Percentiles rank a stretch among this genome's conserved stretches.
These are phyloP conservation scores for Colletotrichum sp. DNA, from an alignment of 2,329 filamentous ascomycete genomes.

Conservation along the genomic window DNA sequence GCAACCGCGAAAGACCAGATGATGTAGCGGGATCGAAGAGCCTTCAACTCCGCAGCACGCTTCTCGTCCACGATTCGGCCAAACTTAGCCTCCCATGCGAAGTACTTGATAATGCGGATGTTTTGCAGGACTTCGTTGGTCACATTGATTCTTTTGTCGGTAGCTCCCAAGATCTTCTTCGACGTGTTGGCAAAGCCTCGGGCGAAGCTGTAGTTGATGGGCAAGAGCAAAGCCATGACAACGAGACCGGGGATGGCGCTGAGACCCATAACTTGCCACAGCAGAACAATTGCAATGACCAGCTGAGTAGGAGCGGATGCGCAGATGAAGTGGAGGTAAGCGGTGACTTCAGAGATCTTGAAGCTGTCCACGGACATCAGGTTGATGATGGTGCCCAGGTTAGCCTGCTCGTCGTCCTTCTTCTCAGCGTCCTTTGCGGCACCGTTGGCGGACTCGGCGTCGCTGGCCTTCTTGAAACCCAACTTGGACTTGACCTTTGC, in stretches of 20 bases:
- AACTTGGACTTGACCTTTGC: slow-evolving; percentile 61
- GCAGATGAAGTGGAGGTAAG: slow-evolving; percentile 96
- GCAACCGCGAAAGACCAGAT: slow-evolving; percentile 92
- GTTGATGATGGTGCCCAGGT: slow-evolving; percentile 98
- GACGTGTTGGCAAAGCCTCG: slow-evolving; percentile 85
- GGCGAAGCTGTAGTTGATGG: slow-evolving; percentile 88
- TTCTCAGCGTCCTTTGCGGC: slow-evolving; percentile 40
- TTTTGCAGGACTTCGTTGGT: slow-evolving; percentile 98
- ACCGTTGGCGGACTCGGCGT: slow-evolving; percentile 35
- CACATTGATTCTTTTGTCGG: slow-evolving; percentile 92
- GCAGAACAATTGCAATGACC: slow-evolving; percentile 76
- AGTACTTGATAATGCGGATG: slow-evolving; percentile 99
- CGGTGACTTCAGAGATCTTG: slow-evolving; percentile 94
- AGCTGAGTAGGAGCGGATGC: slow-evolving; percentile 91
- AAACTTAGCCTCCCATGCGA: slow-evolving; percentile 96
- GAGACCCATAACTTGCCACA: slow-evolving; percentile 89
- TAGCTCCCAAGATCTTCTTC: slow-evolving; percentile 89
- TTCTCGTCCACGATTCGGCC: slow-evolving; percentile 88
- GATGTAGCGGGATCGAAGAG: slow-evolving; percentile 82
- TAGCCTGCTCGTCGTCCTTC: slow-evolving; percentile 75
- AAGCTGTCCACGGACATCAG: slow-evolving; percentile 99
- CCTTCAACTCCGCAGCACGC: slow-evolving; percentile 76
- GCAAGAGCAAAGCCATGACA: slow-evolving; percentile 87
- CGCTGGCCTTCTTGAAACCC: slow-evolving; percentile 56
- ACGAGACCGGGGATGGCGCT: slow-evolving; percentile 93